A percentile compares a stretch with the other conserved stretches of the same genome.
Conservation (phyloP, 1,284 basidiomycete genomes). For the Apiotrichum laibachii region DNA sequence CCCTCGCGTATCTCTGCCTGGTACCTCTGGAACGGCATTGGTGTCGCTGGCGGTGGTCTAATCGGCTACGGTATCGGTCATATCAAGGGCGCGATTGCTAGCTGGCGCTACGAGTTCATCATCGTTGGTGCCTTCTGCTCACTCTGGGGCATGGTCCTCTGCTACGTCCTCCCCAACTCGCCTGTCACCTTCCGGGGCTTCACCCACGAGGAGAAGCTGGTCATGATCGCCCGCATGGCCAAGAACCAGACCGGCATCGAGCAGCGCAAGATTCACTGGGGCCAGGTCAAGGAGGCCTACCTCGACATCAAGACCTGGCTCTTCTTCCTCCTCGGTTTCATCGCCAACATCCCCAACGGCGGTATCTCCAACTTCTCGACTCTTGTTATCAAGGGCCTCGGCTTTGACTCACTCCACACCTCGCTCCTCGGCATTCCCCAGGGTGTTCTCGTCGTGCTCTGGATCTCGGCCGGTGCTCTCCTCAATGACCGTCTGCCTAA, state of each 20-base stretch:
- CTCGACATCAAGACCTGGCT: constrained; percentile 36
- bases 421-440: constrained; percentile 49
- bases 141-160: constrained; percentile 42
- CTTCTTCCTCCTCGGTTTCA: constrained; percentile 44
- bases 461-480: constrained; percentile 41
- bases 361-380: constrained; percentile 48
- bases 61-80: constrained; percentile 32
- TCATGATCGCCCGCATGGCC: constrained; percentile 51
- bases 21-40: constrained; percentile 50
- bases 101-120: constrained; percentile 52
- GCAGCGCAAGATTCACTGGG: constrained; percentile 48
- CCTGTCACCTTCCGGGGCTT: constrained; percentile 45
- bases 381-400: constrained; percentile 48
- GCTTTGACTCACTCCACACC: constrained; percentile 46
- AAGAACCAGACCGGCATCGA: constrained; percentile 52
- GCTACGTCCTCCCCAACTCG: constrained; percentile 46
- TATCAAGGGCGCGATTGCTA: constrained; percentile 46
- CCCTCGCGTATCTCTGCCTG: constrained; percentile 45
- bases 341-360: constrained; percentile 50
- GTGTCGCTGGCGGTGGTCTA: constrained; percentile 43
- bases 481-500: constrained; percentile 45
- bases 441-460: constrained; percentile 47
- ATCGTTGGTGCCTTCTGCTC: constrained; percentile 48
- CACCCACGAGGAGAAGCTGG: constrained; percentile 49
- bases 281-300: constrained; percentile 50